These are phyloP conservation scores for Inga leiocalycina DNA, from an alignment of 306 rosid genomes.

Conservation along the genomic window DNA sequence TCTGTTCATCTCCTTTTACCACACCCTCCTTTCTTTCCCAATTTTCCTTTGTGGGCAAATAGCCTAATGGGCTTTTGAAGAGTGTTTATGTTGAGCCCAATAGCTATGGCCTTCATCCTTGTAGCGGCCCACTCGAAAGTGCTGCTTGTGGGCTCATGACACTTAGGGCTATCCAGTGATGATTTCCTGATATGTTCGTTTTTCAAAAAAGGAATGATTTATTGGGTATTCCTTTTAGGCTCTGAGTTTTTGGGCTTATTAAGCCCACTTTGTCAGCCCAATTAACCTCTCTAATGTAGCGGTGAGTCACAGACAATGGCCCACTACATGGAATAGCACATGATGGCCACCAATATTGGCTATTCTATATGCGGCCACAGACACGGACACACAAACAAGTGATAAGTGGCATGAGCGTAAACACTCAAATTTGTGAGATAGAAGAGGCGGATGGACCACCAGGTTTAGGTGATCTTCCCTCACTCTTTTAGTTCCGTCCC, in stretches of 20 bases:
- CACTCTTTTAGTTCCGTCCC: conserved; percentile 19
- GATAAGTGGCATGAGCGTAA: not conserved
- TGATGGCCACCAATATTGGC: not conserved
- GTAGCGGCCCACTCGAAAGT: not conserved
- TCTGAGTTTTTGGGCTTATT: not conserved
- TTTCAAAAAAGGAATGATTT: too few relatives aligned
- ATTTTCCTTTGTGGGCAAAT: not conserved
- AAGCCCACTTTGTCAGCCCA: not conserved
- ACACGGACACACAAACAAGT: too few relatives aligned
- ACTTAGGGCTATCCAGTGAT: not conserved
- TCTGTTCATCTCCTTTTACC: not conserved
- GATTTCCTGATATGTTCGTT: not conserved
- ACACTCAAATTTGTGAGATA: not conserved
- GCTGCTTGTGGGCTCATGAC: not conserved
- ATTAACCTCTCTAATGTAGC: not conserved
- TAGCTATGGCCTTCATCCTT: not conserved
- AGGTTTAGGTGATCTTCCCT: conserved; percentile 39
- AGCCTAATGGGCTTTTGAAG: too few relatives aligned
- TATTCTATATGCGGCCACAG: not conserved
- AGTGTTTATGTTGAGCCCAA: not conserved
- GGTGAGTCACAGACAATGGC: not conserved
- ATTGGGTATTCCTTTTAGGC: not conserved
- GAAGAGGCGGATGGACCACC: conserved; percentile 27
- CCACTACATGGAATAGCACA: not conserved
- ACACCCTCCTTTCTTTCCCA: too few relatives aligned